Conservation (phyloP, 306 rosid species). For the Rubus parviflorus region DNA sequence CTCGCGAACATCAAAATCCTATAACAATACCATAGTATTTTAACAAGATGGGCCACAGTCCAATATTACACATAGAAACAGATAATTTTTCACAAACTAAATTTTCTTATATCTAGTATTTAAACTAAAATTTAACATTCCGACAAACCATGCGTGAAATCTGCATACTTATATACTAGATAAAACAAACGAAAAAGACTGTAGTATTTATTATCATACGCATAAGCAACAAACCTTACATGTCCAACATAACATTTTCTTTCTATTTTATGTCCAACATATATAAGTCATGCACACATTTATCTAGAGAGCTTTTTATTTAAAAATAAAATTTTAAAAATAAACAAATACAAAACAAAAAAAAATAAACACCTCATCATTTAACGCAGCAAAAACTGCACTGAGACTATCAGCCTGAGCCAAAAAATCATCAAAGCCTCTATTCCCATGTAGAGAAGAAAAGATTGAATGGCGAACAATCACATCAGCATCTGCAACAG, state of each 20-base stretch:
- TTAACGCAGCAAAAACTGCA: conserved; percentile 92
- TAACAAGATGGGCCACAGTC: conserved; percentile 23
- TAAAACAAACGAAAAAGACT: not conserved
- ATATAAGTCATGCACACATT: not conserved
- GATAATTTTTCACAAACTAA: not conserved
- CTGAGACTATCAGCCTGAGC: conserved; percentile 93
- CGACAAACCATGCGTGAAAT: not conserved
- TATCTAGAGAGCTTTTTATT: not conserved
- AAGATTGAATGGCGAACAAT: conserved; percentile 92
- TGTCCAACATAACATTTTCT: conserved; percentile 7
- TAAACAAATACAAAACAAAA: not conserved
- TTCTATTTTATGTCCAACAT: not conserved
- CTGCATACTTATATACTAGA: not conserved
- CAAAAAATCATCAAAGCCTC: conserved; percentile 92
- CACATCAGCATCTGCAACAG: conserved; percentile 98
- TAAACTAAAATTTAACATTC: not conserved
- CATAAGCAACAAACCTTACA: not conserved
- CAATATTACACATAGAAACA: conserved; percentile 12
- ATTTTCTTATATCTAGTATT: not conserved
- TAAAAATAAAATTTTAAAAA: not conserved
- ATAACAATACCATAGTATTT: conserved; percentile 24
- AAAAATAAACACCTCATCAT: conserved; percentile 69
- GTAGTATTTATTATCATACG: conserved; percentile 4
- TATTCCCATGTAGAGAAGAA: conserved; percentile 79
- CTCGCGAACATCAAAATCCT: conserved; percentile 98